A percentile compares a stretch with the other conserved stretches of the same genome.
These are phyloP conservation scores for Calycina marina DNA, from an alignment of 2,329 filamentous ascomycete genomes.

Conservation along the genomic window DNA sequence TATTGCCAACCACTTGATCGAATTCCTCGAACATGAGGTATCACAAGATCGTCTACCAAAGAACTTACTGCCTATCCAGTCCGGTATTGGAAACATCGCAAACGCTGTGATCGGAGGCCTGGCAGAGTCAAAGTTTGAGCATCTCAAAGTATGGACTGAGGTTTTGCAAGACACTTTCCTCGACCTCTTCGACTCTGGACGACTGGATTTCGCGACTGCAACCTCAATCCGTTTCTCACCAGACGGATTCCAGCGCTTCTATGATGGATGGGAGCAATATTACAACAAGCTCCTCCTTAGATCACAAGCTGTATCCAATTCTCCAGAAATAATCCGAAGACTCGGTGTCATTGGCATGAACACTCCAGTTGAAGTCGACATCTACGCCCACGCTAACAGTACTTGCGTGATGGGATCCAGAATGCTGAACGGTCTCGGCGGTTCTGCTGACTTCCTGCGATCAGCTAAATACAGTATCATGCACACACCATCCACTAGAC, in stretches of 20 bases:
- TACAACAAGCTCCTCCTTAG: conserved; percentile 71
- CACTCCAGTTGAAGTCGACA: conserved; percentile 86
- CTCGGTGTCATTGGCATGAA: conserved; percentile 90
- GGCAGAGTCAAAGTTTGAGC: conserved; percentile 65
- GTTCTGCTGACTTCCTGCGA: conserved; percentile 69
- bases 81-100: conserved; percentile 84
- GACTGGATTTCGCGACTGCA: conserved; percentile 78
- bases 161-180: conserved; percentile 88
- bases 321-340: conserved; percentile 77
- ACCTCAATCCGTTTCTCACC: conserved; percentile 85
- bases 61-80: conserved; percentile 69
- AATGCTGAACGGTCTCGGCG: conserved; percentile 77
- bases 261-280: conserved; percentile 71
- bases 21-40: conserved; percentile 79
- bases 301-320: conserved; percentile 79
- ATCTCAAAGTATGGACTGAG: conserved; percentile 87
- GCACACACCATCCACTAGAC: conserved; percentile 75
- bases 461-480: conserved; percentile 77
- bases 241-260: conserved; percentile 83
- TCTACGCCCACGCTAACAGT: conserved; percentile 85
- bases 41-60: conserved; percentile 59
- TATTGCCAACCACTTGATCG: conserved; percentile 70
- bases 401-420: conserved; percentile 81
- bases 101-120: conserved; percentile 83
- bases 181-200: conserved; percentile 78